Percentiles rank a stretch among this genome's conserved stretches.
Conservation (phyloP, 2,329 filamentous ascomycete genomes). For the Metarhizium sp. region DNA sequence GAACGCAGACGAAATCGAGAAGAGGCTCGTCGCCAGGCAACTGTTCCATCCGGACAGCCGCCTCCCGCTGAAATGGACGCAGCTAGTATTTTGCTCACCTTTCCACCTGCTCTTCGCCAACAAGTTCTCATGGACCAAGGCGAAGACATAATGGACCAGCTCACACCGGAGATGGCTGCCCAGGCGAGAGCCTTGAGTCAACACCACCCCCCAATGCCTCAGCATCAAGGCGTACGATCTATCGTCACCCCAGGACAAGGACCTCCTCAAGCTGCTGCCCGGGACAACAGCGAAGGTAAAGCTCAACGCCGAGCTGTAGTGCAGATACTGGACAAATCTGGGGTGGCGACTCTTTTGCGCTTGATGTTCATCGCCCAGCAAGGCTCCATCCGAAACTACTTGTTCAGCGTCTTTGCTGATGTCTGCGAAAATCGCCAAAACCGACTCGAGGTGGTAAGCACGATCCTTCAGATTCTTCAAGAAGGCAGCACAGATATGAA, state of each 20-base stretch:
- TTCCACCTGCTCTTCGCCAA: constrained; percentile 75
- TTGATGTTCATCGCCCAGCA: constrained; percentile 96
- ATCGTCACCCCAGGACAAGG: constrained; percentile 16
- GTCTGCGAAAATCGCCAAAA: constrained; percentile 97
- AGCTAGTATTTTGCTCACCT: constrained; percentile 83
- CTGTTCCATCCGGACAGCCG: constrained; percentile 43
- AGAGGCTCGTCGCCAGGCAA: constrained; percentile 60
- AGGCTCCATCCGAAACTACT: constrained; percentile 70
- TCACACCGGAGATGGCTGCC: constrained; percentile 77
- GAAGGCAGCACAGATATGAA: constrained; percentile 90
- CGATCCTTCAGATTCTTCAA: constrained; percentile 85
- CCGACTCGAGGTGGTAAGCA: constrained; percentile 85
- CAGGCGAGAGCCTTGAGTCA: constrained; percentile 67
- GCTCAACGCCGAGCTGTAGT: constrained; percentile 71
- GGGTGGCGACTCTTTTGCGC: constrained; percentile 91
- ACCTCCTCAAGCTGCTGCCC: constrained; percentile 11
- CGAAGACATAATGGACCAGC: constrained; percentile 71
- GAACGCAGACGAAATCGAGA: constrained; percentile 82
- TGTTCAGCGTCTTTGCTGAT: constrained; percentile 82
- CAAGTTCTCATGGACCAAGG: constrained; percentile 88
- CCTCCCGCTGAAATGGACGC: constrained; percentile 68
- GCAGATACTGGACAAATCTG: constrained; percentile 94
- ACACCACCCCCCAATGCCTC: constrained; percentile 21
- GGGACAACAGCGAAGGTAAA: constrained; percentile 48
- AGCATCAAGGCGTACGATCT: constrained; percentile 20